A percentile compares a stretch with the other conserved stretches of the same genome.
Evolutionary conservation across 208 protist species (phyloP).

Genomic region (Borovskyia barvae): DNA sequence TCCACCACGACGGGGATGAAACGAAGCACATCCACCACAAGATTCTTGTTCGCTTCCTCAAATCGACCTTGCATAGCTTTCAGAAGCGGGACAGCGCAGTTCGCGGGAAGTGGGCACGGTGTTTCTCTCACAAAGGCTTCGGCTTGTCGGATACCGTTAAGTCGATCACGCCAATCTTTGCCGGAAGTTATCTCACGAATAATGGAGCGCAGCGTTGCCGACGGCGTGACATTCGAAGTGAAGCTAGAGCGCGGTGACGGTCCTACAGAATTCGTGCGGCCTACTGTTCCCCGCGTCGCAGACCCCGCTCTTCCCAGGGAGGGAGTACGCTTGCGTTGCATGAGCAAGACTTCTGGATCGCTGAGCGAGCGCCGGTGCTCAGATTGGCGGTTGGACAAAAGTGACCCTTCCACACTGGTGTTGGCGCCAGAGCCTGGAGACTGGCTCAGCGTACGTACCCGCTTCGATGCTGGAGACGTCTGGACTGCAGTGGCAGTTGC

Average conservation of each 20-base stretch:
- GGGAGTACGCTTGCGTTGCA: not conserved
- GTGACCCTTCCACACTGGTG: not conserved
- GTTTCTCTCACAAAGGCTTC: constrained; percentile 50
- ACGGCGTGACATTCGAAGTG: not conserved
- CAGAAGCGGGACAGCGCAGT: constrained; percentile 41
- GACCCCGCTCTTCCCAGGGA: not conserved
- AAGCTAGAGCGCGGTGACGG: constrained; percentile 16
- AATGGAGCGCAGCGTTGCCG: constrained; percentile 29
- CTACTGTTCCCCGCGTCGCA: not conserved
- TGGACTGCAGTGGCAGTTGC: not conserved
- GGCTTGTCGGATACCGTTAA: constrained; percentile 58
- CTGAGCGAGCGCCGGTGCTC: constrained; percentile 16
- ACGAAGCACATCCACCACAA: constrained; percentile 84
- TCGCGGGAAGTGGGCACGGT: constrained; percentile 36
- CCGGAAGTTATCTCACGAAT: constrained; percentile 59
- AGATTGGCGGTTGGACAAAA: constrained; percentile 6
- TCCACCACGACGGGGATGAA: constrained; percentile 60
- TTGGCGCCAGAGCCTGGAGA: constrained; percentile 8
- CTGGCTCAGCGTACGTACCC: constrained; percentile 23
- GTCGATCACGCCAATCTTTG: constrained; percentile 73
- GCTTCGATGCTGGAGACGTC: constrained; percentile 9
- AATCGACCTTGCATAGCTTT: constrained; percentile 66
- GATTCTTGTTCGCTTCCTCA: constrained; percentile 85
- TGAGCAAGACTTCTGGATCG: constrained; percentile 3
- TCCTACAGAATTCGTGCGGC: constrained; percentile 6